Evolutionary conservation across 495 filamentous ascomycete species (phyloP), one percentile per base, ranked within the genome.

Genomic region (Hyaloscypha bicolor): DNA sequence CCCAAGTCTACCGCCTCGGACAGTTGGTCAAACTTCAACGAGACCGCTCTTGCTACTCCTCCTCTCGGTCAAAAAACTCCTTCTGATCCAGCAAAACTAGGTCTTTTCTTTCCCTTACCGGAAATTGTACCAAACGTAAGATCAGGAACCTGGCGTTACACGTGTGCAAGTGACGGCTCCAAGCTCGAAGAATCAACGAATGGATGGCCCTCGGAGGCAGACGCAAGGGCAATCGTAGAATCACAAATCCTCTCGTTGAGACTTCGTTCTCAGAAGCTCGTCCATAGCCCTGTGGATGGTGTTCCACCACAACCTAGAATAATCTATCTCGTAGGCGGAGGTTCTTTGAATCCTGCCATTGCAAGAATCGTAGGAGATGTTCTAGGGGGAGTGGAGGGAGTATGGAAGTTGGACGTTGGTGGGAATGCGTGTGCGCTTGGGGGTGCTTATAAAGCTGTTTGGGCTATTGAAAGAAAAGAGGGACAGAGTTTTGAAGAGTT

Each of bases 371-470:
- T 91, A 6, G 95, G 92, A 14, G 88, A 97, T 73, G 91, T 97
- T 9, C 85, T 99, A 3, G 95, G 95, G 29, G 91, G 93, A 6
- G 82, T 81, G 5, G 95, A 98, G 62, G 95, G 95, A 9, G 91
- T 98, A 21, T 99, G 91, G 74, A 88, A 88, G 78, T 85, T 99
- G 3, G 94, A 98, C 76, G 90, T 97, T 29, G 93, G 94, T n/a
- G 92, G 93, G 6, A 97, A 97, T 78, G 94, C 95, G 33, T 99
- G 95, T 77, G 95, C 94, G 22, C 77, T 99, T 9, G 95, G 94
- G 12, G 93, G 93, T 21, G 95, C 94, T n/a, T 97, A 99, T 76
- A 97, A 97, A 79, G 94, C 95, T 58, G 89, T 94, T 0, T 99
- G 95, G 95, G 92, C 89, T 1, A 80, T 92, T 37, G 93, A 97